These are phyloP conservation scores for Ceratobasidium sp. DNA, from an alignment of 1,284 basidiomycete genomes.

Conservation along the genomic window DNA sequence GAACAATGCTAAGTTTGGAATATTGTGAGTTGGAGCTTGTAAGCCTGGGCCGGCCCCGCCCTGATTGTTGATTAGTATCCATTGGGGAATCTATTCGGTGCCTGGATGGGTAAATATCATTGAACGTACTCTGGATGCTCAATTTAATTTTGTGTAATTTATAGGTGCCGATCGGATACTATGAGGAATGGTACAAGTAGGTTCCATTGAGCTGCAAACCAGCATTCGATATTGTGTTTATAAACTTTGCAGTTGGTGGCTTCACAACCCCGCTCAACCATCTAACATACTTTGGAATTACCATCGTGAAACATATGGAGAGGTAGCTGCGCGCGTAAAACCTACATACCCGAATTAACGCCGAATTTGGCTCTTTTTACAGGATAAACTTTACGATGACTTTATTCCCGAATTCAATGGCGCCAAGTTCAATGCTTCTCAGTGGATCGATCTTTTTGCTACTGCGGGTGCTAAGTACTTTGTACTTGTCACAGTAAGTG, in stretches of 20 bases:
- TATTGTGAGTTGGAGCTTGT: constrained; percentile 56
- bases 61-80: constrained; percentile 51
- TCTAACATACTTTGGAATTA: constrained; percentile 51
- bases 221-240: not conserved
- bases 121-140: not conserved
- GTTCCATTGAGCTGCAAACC: constrained; percentile 40
- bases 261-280: constrained; percentile 42
- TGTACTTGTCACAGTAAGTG: constrained; percentile 59
- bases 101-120: constrained; percentile 42
- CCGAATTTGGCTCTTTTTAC: not conserved
- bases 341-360: not conserved
- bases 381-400: constrained; percentile 62
- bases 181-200: constrained; percentile 65
- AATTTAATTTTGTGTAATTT: not conserved
- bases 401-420: constrained; percentile 63
- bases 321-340: constrained; percentile 45
- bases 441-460: constrained; percentile 62
- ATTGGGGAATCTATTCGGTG: constrained; percentile 64
- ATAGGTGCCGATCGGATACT: constrained; percentile 47
- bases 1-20: constrained; percentile 61
- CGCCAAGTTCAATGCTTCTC: constrained; percentile 58
- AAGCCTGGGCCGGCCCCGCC: not conserved
- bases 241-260: constrained; percentile 43
- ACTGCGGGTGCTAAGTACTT: constrained; percentile 67
- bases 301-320: constrained; percentile 59